A percentile compares a stretch with the other conserved stretches of the same genome.
Conservation (phyloP, 108 stramenopile genomes). For the Nitzschia sp. region DNA sequence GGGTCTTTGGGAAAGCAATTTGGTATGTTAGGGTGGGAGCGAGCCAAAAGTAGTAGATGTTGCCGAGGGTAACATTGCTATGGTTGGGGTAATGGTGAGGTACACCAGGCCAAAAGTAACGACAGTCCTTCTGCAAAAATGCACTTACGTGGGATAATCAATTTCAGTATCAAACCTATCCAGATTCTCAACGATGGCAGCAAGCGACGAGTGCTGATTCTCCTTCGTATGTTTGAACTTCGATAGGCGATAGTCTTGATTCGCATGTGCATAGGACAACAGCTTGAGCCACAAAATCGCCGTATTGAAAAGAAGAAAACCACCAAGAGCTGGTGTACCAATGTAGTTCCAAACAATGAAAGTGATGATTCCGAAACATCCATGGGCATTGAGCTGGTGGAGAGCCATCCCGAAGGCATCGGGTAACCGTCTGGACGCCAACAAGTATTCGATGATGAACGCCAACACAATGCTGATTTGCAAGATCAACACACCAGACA, state of each 20-base stretch:
- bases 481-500: slow-evolving; percentile 53
- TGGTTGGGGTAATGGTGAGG: background rate
- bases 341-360: slow-evolving; percentile 70
- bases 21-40: slow-evolving; percentile 88
- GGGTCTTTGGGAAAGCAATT: slow-evolving; percentile 72
- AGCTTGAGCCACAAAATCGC: slow-evolving; percentile 82
- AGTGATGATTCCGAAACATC: slow-evolving; percentile 43
- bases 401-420: slow-evolving; percentile 57
- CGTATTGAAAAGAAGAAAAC: slow-evolving; percentile 54
- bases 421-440: slow-evolving; percentile 36
- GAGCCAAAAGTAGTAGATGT: slow-evolving; percentile 85
- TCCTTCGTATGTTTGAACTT: slow-evolving; percentile 2
- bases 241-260: slow-evolving; percentile 65
- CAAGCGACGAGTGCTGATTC: slow-evolving; percentile 12
- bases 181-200: slow-evolving; percentile 61
- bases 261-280: slow-evolving; percentile 72
- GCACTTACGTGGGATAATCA: slow-evolving; percentile 54
- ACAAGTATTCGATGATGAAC: slow-evolving; percentile 59
- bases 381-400: slow-evolving; percentile 65
- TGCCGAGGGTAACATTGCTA: slow-evolving; percentile 63
- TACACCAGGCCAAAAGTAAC: background rate
- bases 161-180: slow-evolving; percentile 46
- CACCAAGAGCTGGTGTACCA: slow-evolving; percentile 58
- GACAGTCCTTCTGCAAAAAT: background rate
- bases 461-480: slow-evolving; percentile 56